These are phyloP conservation scores for Austroboletus rostrupii DNA, from an alignment of 1,284 basidiomycete species.

Conservation along the genomic window DNA sequence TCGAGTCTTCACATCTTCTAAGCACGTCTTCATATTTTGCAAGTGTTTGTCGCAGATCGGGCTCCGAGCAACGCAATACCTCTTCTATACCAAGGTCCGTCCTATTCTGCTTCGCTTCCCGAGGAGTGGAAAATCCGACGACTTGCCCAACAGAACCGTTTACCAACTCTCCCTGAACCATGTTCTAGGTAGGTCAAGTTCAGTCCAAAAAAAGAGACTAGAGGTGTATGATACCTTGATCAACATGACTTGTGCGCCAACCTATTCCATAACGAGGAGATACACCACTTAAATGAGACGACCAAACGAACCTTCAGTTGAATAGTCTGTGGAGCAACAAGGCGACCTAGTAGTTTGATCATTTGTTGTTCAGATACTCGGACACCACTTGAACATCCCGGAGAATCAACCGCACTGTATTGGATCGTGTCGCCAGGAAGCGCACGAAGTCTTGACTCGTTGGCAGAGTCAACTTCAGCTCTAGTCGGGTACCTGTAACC, in stretches of 20 bases:
- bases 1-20: slow-evolving; percentile 26
- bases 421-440: slow-evolving; percentile 19
- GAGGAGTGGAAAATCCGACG: slow-evolving; percentile 53
- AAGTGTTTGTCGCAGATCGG: slow-evolving; percentile 13
- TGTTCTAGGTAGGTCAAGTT: slow-evolving; percentile 37
- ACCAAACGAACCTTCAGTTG: slow-evolving; percentile 24
- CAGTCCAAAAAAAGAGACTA: neutral
- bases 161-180: slow-evolving; percentile 60
- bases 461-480: slow-evolving; percentile 30
- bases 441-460: slow-evolving; percentile 24
- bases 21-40: slow-evolving; percentile 25
- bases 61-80: slow-evolving; percentile 30
- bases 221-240: slow-evolving; percentile 51
- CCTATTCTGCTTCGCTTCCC: slow-evolving; percentile 42
- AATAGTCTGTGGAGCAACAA: slow-evolving; percentile 22
- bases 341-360: slow-evolving; percentile 25
- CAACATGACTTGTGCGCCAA: slow-evolving; percentile 62
- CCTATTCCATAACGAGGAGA: slow-evolving; percentile 17
- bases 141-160: slow-evolving; percentile 89
- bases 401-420: slow-evolving; percentile 23
- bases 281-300: neutral
- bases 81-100: slow-evolving; percentile 38
- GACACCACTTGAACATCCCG: slow-evolving; percentile 26
- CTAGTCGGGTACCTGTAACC: slow-evolving; percentile 28
- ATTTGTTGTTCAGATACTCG: slow-evolving; percentile 24